Conservation (phyloP, 345 rosid genomes). For the Nephelium lappaceum region DNA sequence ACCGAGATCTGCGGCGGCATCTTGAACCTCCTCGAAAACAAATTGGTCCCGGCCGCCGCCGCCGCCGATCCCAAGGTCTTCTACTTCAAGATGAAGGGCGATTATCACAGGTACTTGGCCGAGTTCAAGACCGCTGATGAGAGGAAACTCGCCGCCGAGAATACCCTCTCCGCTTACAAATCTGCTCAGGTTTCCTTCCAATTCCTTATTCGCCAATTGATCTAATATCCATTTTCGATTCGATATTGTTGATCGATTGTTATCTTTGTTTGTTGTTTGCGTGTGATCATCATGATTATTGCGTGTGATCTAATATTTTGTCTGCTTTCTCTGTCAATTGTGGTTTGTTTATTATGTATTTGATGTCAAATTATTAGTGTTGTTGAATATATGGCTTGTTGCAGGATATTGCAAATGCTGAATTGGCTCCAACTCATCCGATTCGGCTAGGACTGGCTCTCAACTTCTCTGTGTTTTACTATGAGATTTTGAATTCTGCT, state of each 20-base stretch:
- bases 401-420: conserved; percentile 66
- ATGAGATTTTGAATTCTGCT: conserved; percentile 69
- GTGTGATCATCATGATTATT: too few relatives aligned
- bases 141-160: conserved; percentile 40
- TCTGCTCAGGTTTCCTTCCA: conserved; percentile 24
- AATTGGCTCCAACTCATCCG: conserved; percentile 73
- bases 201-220: background rate
- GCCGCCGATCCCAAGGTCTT: conserved; percentile 37
- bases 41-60: conserved; percentile 29
- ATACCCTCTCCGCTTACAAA: conserved; percentile 37
- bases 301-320: too few relatives aligned
- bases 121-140: conserved; percentile 40
- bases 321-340: too few relatives aligned
- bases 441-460: conserved; percentile 69
- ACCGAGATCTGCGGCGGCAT: conserved; percentile 41
- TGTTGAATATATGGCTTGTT: background rate
- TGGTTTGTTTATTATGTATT: too few relatives aligned
- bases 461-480: conserved; percentile 74
- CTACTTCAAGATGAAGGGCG: conserved; percentile 43
- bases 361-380: too few relatives aligned
- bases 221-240: too few relatives aligned
- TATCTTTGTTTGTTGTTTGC: too few relatives aligned
- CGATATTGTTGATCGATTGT: too few relatives aligned
- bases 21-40: conserved; percentile 31
- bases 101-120: conserved; percentile 41